phyloP scores from a whole-genome alignment of 371 early-diverging fungal genomes.

The Mortierella sp. region DNA sequence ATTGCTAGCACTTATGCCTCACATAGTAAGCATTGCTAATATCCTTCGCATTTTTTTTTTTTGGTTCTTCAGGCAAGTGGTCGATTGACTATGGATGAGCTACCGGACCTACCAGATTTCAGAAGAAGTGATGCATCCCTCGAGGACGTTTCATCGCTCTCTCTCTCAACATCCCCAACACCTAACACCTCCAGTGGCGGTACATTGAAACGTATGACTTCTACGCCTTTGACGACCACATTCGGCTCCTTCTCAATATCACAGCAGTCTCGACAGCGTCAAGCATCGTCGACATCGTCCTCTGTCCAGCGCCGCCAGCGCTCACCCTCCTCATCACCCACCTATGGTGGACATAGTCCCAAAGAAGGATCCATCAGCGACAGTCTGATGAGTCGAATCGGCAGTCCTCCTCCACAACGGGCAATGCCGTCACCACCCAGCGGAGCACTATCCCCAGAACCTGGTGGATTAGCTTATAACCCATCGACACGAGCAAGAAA shows the following conservation, averaged over 20 bases:
- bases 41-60: not conserved
- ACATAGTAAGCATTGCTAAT: no score
- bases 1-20: no score
- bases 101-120: slow-evolving; percentile 49
- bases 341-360: slow-evolving; percentile 20
- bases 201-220: slow-evolving; percentile 35
- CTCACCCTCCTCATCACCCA: slow-evolving; percentile 23
- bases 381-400: slow-evolving; percentile 46
- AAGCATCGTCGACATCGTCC: not conserved
- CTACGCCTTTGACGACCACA: slow-evolving; percentile 25
- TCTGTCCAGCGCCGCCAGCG: slow-evolving; percentile 9
- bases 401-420: slow-evolving; percentile 31
- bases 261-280: not conserved
- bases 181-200: slow-evolving; percentile 10
- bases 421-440: not conserved
- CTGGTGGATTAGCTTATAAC: not conserved
- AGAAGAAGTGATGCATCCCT: not conserved
- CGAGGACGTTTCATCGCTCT: slow-evolving; percentile 1
- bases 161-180: slow-evolving; percentile 5
- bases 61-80: slow-evolving; percentile 33
- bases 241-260: slow-evolving; percentile 20
- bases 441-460: not conserved
- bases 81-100: slow-evolving; percentile 48
- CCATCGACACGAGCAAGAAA: slow-evolving; percentile 16
- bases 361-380: slow-evolving; percentile 26